Conservation (phyloP, 805 yeast genomes). For the Zygotorulaspora chibaensis region DNA sequence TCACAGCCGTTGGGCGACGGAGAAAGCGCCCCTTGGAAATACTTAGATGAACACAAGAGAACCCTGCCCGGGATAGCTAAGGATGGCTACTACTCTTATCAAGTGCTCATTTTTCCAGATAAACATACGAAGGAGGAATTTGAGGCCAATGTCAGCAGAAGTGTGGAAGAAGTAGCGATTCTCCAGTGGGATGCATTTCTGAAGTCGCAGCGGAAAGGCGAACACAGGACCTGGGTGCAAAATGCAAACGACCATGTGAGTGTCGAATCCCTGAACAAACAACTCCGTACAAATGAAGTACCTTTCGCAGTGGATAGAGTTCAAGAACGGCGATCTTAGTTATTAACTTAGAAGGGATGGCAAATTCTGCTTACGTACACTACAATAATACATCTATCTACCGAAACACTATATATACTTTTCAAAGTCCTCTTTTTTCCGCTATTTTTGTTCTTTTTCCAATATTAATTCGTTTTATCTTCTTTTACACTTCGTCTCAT, state of each 20-base stretch:
- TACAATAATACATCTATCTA: neutral
- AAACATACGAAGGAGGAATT: slow-evolving; percentile 13
- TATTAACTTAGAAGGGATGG: neutral
- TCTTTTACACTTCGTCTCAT: slow-evolving; percentile 25
- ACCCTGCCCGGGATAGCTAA: slow-evolving; percentile 25
- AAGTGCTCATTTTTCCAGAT: slow-evolving; percentile 24
- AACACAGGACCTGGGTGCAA: slow-evolving; percentile 21
- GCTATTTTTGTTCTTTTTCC: neutral
- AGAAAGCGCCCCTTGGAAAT: neutral
- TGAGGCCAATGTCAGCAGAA: slow-evolving; percentile 14
- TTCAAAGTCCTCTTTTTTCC: neutral
- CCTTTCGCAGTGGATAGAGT: slow-evolving; percentile 6
- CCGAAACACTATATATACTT: neutral
- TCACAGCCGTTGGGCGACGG: neutral
- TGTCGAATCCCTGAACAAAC: slow-evolving; percentile 11
- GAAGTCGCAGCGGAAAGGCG: slow-evolving; percentile 7
- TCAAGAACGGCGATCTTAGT: neutral
- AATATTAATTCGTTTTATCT: neutral
- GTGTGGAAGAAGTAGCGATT: slow-evolving; percentile 20
- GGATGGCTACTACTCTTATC: slow-evolving; percentile 31
- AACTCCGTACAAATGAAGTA: slow-evolving; percentile 13
- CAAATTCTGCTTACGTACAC: slow-evolving; percentile 5
- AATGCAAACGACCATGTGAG: slow-evolving; percentile 16
- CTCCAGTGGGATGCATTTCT: slow-evolving; percentile 22
- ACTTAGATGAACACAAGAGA: slow-evolving; percentile 10